These are phyloP conservation scores for Paramecium tetraurelia DNA, from an alignment of 73 alveolate genomes.

Conservation along the genomic window DNA sequence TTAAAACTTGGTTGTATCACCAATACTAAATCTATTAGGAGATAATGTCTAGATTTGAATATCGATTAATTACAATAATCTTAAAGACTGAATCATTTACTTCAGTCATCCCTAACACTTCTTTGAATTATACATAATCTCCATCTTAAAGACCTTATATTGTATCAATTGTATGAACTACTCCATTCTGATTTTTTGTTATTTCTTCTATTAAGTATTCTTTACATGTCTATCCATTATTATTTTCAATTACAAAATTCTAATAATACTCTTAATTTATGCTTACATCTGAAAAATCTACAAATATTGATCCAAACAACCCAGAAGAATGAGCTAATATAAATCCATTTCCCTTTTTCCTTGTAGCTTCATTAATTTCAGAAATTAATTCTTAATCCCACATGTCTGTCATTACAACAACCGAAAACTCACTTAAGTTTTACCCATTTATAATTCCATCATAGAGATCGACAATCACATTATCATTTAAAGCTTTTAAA, in stretches of 20 bases:
- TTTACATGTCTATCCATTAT: constrained; percentile 95
- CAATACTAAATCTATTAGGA: constrained; percentile 83
- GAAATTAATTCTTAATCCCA: constrained; percentile 70
- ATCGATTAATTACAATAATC: constrained; percentile 73
- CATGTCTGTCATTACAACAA: constrained; percentile 86
- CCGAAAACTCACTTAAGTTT: constrained; percentile 63
- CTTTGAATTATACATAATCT: constrained; percentile 92
- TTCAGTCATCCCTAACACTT: constrained; percentile 98
- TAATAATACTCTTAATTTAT: neutral
- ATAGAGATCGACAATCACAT: constrained; percentile 82
- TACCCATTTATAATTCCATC: constrained; percentile 63
- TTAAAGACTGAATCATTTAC: constrained; percentile 80
- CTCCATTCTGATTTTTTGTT: constrained; percentile 72
- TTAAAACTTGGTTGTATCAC: constrained; percentile 89
- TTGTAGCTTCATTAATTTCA: constrained; percentile 75
- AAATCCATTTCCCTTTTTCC: constrained; percentile 82
- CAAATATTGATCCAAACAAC: constrained; percentile 90
- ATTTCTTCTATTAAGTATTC: constrained; percentile 81
- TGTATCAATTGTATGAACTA: constrained; percentile 86
- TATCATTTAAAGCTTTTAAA: constrained; percentile 92
- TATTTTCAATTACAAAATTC: constrained; percentile 65
- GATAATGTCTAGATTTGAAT: neutral
- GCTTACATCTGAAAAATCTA: constrained; percentile 89
- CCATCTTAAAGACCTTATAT: constrained; percentile 93
- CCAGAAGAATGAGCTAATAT: constrained; percentile 81